phyloP scores from a whole-genome alignment of 495 filamentous ascomycete species.

The Daldinia decipiens region DNA sequence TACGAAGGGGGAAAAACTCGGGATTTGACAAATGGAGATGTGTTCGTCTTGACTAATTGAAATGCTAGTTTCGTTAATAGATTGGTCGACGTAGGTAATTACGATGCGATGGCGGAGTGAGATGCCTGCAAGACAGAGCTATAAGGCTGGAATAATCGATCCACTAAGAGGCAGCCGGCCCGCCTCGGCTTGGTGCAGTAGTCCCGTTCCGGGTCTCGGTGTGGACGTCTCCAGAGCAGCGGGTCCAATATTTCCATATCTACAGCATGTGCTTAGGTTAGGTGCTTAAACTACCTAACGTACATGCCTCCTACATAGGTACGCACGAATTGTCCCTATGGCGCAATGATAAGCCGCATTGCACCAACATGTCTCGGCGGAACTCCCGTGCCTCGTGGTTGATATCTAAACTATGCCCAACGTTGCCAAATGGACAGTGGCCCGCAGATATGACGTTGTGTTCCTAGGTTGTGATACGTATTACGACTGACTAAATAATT shows the following conservation, averaged over 20 bases:
- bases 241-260: too few species aligned
- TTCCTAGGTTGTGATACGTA: neutral
- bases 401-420: constrained; percentile 12
- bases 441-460: constrained; percentile 6
- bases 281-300: constrained; percentile 11
- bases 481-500: neutral
- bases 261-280: neutral
- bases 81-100: constrained; percentile 37
- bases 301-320: neutral
- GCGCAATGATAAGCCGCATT: constrained; percentile 33
- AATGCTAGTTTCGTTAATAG: constrained; percentile 5
- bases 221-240: constrained; percentile 34
- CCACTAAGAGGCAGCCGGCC: constrained; percentile 36
- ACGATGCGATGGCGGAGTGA: constrained; percentile 32
- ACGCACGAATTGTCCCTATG: constrained; percentile 14
- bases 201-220: constrained; percentile 42
- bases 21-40: constrained; percentile 26
- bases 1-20: neutral
- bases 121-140: constrained; percentile 31
- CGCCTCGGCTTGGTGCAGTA: constrained; percentile 34
- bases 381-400: neutral
- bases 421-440: neutral
- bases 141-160: constrained; percentile 41
- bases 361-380: constrained; percentile 11
- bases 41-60: constrained; percentile 34